phyloP scores from a whole-genome alignment of 306 rosid species.

The Urtica urens region DNA sequence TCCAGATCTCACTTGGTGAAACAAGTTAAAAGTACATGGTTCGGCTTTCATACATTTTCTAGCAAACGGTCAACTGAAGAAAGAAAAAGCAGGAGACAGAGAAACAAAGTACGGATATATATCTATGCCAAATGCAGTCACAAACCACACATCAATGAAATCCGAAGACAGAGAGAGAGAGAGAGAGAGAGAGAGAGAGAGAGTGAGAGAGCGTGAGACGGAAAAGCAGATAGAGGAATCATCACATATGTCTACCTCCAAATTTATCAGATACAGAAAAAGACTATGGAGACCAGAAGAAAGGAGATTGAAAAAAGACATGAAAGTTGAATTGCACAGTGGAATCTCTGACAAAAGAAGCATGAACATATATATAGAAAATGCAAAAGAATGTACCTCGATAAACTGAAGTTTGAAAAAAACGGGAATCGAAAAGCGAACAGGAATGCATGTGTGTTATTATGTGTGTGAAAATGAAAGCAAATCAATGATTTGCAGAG shows the following conservation, averaged over 20 bases:
- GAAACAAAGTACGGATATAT: neutral
- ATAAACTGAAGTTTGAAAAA: neutral
- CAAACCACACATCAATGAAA: slow-evolving; percentile 3
- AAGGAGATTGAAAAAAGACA: too few species aligned
- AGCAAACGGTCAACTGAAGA: slow-evolving; percentile 11
- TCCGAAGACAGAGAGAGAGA: neutral
- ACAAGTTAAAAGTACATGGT: slow-evolving; percentile 7
- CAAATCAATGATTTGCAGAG: neutral
- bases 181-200: neutral
- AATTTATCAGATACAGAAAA: neutral
- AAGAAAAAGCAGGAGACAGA: neutral
- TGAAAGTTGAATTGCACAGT: slow-evolving; percentile 5
- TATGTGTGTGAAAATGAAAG: neutral
- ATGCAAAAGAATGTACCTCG: slow-evolving; percentile 9
- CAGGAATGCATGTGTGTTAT: neutral
- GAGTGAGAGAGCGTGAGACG: neutral
- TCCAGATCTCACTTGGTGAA: slow-evolving; percentile 19
- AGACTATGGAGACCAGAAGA: neutral
- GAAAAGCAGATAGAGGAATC: neutral
- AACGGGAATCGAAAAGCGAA: slow-evolving; percentile 2
- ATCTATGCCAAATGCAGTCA: neutral
- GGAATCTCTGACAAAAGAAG: neutral
- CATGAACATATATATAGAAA: neutral
- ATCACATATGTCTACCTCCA: neutral
- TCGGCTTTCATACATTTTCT: slow-evolving; percentile 17